These are phyloP conservation scores for Austroboletus novae-zelandiae DNA, from an alignment of 1,284 basidiomycete species.

Conservation along the genomic window DNA sequence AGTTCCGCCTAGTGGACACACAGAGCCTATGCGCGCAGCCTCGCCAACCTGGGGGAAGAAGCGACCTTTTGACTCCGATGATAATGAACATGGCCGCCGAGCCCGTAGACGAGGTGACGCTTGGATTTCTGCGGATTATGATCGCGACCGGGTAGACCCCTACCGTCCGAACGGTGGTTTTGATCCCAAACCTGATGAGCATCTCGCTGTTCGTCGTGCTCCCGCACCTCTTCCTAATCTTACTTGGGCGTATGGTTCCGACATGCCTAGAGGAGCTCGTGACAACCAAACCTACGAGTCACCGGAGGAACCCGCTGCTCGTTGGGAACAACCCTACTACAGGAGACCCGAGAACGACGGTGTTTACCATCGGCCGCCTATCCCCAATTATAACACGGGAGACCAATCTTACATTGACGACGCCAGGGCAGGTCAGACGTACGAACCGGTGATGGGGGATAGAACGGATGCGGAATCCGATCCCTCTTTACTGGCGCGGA, in stretches of 20 bases:
- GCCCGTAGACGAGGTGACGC: constrained; percentile 22
- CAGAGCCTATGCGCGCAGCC: constrained; percentile 15
- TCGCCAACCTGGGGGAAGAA: constrained; percentile 23
- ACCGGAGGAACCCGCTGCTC: not conserved
- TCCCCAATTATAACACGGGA: not conserved
- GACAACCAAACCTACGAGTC: constrained; percentile 8
- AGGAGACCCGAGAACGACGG: constrained; percentile 15
- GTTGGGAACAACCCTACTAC: constrained; percentile 12
- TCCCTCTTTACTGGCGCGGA: constrained; percentile 26
- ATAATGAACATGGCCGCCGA: constrained; percentile 21
- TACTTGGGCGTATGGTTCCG: constrained; percentile 6
- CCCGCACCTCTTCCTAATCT: constrained; percentile 9
- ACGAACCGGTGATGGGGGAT: constrained; percentile 18
- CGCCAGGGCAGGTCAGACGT: constrained; percentile 2
- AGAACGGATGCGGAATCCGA: constrained; percentile 13
- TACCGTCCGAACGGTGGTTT: constrained; percentile 3
- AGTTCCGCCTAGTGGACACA: constrained; percentile 7
- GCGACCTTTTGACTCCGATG: constrained; percentile 17
- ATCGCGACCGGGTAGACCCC: constrained; percentile 9
- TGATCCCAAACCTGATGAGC: constrained; percentile 19
- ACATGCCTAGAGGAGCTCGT: constrained; percentile 4
- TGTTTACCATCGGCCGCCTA: constrained; percentile 10
- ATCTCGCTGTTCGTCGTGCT: constrained; percentile 4
- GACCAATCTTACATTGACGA: constrained; percentile 8
- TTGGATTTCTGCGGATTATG: constrained; percentile 19